Conservation (phyloP, 495 filamentous ascomycete genomes). For the Lindgomyces ingoldianus region DNA sequence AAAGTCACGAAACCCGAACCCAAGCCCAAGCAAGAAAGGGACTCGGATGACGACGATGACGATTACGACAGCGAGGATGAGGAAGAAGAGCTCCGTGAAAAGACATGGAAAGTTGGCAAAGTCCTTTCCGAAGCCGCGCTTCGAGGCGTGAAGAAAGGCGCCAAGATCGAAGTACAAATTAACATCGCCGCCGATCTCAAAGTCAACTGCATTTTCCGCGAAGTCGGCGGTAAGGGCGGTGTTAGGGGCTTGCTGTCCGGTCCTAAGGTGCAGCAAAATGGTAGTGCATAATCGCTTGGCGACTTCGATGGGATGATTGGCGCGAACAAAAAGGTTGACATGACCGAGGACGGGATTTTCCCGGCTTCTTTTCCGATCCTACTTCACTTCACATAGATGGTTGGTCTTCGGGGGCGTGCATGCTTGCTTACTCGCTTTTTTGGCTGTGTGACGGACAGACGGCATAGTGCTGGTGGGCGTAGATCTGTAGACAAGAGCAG, state of each 20-base stretch:
- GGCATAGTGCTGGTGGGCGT: no score
- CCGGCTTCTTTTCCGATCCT: background rate
- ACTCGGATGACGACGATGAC: slow-evolving; percentile 67
- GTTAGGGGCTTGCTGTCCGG: slow-evolving; percentile 70
- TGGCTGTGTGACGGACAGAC: no score
- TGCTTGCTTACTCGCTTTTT: background rate
- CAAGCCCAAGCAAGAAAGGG: slow-evolving; percentile 59
- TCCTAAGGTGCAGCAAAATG: slow-evolving; percentile 46
- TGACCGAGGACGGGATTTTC: background rate
- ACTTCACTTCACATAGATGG: background rate
- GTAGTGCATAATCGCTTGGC: slow-evolving; percentile 41
- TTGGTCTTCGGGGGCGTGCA: background rate
- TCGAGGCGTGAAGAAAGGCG: slow-evolving; percentile 78
- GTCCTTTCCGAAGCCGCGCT: slow-evolving; percentile 84
- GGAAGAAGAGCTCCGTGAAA: slow-evolving; percentile 82
- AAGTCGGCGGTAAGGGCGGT: slow-evolving; percentile 82
- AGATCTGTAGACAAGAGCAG: no score
- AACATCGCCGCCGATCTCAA: slow-evolving; percentile 76
- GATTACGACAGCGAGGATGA: slow-evolving; percentile 66
- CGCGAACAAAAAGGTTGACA: background rate
- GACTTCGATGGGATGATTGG: no score
- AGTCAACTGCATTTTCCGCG: slow-evolving; percentile 76
- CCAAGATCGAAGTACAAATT: slow-evolving; percentile 89
- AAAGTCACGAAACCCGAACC: slow-evolving; percentile 82
- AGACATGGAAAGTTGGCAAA: slow-evolving; percentile 86